Base-by-base conservation (phyloP, 2,329 filamentous ascomycete species). In the Trichoderma atroviride region DNA sequence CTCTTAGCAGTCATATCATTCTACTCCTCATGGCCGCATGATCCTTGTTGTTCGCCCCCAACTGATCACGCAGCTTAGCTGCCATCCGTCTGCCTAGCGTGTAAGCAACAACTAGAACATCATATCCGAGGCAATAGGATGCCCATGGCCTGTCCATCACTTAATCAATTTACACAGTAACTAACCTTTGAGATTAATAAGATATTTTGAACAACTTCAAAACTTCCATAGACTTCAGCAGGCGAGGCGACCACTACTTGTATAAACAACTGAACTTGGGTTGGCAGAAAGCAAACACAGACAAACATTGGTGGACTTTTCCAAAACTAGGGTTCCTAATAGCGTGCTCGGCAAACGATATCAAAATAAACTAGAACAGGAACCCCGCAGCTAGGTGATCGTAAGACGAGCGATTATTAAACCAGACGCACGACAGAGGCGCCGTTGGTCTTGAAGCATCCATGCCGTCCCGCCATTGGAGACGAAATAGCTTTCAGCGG, bases 351-450 rank as follows among this genome's bases (percentile, higher is more conserved):
- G 19, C 11, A 24, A 16, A 5, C 6, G 40, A 35, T 6, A 4
- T 3, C 22, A 40, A 29, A 53, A 24, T 37, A 40, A n/a, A 43
- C 7, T 3, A 29, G 3, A 19, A 24, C 14, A 40, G 19, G 11
- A 56, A 56, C 62, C 62, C 62, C 62, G 50, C 62, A 65, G 52
- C 35, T 43, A 40, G n/a, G 11, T 43, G 29, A 29, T 33, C 50
- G 47, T 52, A 43, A 62, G 31, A 62, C 59, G 60, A 63, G 47
- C 14, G 63, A 66, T 66, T 58, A 50, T 57, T 66, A 58, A 66
- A 65, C 53, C 27, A 27, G 57, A 35, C 11, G 7, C 35, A 58
- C 53, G 37, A n/a, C 35, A 53, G 4, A 13, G 22, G 35, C 62
- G 62, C 31, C 22, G 7, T 65, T 33, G 14, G 24, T 65, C 56